Conservation (phyloP, 2,329 filamentous ascomycete species). For the Verticillium dahliae region DNA sequence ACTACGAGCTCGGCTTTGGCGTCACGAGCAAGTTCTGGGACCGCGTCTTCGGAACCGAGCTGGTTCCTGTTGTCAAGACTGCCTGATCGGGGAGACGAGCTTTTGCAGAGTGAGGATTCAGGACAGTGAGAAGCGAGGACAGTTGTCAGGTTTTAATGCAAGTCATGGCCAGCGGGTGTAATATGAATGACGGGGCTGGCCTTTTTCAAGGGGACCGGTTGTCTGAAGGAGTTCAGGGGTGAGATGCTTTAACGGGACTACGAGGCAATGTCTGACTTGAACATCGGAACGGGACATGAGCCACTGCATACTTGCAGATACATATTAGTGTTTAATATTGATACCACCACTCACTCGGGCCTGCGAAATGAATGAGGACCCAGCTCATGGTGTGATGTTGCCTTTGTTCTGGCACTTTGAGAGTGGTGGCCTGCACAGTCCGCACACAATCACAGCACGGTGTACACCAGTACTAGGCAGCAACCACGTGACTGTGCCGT, state of each 20-base stretch:
- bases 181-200: not conserved
- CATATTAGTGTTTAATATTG: constrained; percentile 1
- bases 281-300: not conserved
- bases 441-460: not conserved
- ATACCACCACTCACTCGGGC: not conserved
- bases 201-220: not conserved
- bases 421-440: too few relatives aligned
- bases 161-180: not conserved
- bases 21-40: constrained; percentile 98
- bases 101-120: not conserved
- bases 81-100: constrained; percentile 12
- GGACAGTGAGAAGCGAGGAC: not conserved
- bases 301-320: not conserved
- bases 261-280: not conserved
- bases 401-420: too few relatives aligned
- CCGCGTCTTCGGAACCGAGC: constrained; percentile 79
- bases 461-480: not conserved
- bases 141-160: not conserved
- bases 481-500: not conserved
- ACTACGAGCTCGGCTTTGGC: constrained; percentile 96
- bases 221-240: not conserved
- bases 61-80: constrained; percentile 35
- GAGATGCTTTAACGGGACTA: not conserved
- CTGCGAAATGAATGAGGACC: too few relatives aligned
- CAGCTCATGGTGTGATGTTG: too few relatives aligned